Evolutionary conservation across 495 filamentous ascomycete genomes (phyloP).

Genomic region (Daldinia decipiens): DNA sequence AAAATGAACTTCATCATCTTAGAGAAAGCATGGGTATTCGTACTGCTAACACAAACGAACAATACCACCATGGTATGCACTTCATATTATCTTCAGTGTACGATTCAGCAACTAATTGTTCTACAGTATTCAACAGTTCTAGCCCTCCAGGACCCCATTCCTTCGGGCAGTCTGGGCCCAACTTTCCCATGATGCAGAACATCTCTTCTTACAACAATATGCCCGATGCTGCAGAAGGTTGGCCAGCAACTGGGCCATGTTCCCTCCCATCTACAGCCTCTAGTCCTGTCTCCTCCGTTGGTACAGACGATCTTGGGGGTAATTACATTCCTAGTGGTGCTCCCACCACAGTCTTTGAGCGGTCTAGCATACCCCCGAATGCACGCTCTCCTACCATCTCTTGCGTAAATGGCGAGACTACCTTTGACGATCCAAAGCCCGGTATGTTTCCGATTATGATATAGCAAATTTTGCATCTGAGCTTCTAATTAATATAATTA

Average conservation of each 20-base stretch:
- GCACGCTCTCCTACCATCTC: constrained; percentile 38
- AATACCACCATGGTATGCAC: constrained; percentile 30
- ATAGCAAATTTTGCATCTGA: constrained; percentile 1
- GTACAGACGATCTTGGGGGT: constrained; percentile 51
- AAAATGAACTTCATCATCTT: constrained; percentile 50
- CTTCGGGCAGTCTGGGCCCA: constrained; percentile 36
- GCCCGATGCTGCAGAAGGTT: constrained; percentile 50
- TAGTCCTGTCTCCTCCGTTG: constrained; percentile 54
- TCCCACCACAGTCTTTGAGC: constrained; percentile 42
- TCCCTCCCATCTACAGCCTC: constrained; percentile 53
- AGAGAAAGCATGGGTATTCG: constrained; percentile 47
- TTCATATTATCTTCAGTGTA: neutral
- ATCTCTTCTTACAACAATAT: constrained; percentile 49
- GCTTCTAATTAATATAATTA: constrained; percentile 30
- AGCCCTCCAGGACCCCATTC: constrained; percentile 28
- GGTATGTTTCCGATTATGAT: constrained; percentile 32
- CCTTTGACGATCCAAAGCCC: constrained; percentile 45
- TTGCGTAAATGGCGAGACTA: constrained; percentile 31
- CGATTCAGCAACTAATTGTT: constrained; percentile 38
- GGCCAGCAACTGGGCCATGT: constrained; percentile 46
- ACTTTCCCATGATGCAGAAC: constrained; percentile 42
- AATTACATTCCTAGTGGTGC: constrained; percentile 54
- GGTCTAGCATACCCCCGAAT: too few relatives aligned
- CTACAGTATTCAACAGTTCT: constrained; percentile 30
- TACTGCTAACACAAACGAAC: constrained; percentile 15